phyloP scores from a whole-genome alignment of 2,329 filamentous ascomycete species.

The Colletotrichum sp. region DNA sequence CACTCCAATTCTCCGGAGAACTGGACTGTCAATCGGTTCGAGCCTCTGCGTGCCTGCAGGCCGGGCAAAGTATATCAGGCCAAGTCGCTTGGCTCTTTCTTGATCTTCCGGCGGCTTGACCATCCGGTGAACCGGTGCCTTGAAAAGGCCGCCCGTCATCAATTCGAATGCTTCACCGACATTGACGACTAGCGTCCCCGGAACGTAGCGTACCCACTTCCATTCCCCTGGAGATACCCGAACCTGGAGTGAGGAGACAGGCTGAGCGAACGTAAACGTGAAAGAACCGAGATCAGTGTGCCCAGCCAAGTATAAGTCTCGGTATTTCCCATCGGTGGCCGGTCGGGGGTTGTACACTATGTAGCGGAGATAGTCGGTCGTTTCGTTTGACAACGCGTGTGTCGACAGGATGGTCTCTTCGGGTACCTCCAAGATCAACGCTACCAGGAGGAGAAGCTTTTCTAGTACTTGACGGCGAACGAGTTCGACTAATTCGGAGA shows the following conservation, averaged over 20 bases:
- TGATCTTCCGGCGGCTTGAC: conserved; percentile 37
- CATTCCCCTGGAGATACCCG: conserved; percentile 39
- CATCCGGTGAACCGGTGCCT: conserved; percentile 36
- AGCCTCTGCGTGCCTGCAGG: conserved; percentile 26
- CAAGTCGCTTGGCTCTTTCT: conserved; percentile 29
- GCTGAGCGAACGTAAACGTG: conserved; percentile 59
- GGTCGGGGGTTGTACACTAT: neutral
- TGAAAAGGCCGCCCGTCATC: conserved; percentile 30
- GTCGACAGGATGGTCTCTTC: neutral
- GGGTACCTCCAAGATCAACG: neutral
- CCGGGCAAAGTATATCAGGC: conserved; percentile 38
- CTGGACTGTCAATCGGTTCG: neutral
- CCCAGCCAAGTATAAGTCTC: conserved; percentile 22
- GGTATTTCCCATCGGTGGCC: neutral
- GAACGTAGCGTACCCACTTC: conserved; percentile 48
- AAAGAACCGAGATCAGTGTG: conserved; percentile 58
- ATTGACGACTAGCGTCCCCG: conserved; percentile 50
- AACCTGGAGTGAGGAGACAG: conserved; percentile 57
- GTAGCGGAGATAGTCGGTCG: neutral
- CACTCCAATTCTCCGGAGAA: neutral
- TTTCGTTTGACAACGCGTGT: neutral
- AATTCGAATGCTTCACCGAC: conserved; percentile 34
- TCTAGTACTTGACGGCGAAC: neutral
- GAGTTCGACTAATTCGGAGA: neutral
- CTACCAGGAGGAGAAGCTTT: neutral